A percentile compares a stretch with the other conserved stretches of the same genome.
phyloP scores from a whole-genome alignment of 352 stramenopile genomes.

The Globisporangium okanoganense region DNA sequence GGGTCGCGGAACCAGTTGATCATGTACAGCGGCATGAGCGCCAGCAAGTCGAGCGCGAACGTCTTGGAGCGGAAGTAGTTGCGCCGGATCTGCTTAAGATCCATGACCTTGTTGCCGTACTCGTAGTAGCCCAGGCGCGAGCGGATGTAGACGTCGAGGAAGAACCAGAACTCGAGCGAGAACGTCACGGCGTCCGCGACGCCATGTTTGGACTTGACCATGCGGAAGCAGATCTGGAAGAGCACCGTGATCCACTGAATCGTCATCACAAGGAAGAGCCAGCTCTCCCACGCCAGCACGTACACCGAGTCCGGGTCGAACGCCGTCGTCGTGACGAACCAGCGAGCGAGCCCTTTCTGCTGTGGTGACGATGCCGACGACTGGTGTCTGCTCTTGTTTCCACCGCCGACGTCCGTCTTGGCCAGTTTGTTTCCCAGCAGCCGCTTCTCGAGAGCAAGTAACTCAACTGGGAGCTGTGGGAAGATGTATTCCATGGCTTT shows the following conservation, averaged over 20 bases:
- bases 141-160: slow-evolving; percentile 35
- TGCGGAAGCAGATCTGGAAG: slow-evolving; percentile 32
- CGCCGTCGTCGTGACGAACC: slow-evolving; percentile 2
- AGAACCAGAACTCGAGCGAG: slow-evolving; percentile 33
- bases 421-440: slow-evolving; percentile 24
- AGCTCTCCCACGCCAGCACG: slow-evolving; percentile 30
- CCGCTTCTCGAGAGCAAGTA: slow-evolving; percentile 22
- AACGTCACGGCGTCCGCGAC: slow-evolving; percentile 22
- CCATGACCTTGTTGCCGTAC: slow-evolving; percentile 54
- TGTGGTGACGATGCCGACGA: not conserved
- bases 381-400: not conserved
- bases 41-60: slow-evolving; percentile 34
- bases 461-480: slow-evolving; percentile 12
- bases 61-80: slow-evolving; percentile 27
- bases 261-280: slow-evolving; percentile 35
- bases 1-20: slow-evolving; percentile 26
- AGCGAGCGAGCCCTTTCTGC: not conserved
- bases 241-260: slow-evolving; percentile 34
- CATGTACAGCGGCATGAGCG: slow-evolving; percentile 30
- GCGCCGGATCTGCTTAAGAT: slow-evolving; percentile 21
- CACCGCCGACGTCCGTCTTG: slow-evolving; percentile 9
- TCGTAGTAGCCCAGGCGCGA: slow-evolving; percentile 34
- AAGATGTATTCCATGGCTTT: slow-evolving; percentile 22
- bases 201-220: slow-evolving; percentile 14
- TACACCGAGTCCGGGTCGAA: slow-evolving; percentile 31